Base-by-base conservation (phyloP, 495 filamentous ascomycete species). In the Aspergillus olivimuriae region DNA sequence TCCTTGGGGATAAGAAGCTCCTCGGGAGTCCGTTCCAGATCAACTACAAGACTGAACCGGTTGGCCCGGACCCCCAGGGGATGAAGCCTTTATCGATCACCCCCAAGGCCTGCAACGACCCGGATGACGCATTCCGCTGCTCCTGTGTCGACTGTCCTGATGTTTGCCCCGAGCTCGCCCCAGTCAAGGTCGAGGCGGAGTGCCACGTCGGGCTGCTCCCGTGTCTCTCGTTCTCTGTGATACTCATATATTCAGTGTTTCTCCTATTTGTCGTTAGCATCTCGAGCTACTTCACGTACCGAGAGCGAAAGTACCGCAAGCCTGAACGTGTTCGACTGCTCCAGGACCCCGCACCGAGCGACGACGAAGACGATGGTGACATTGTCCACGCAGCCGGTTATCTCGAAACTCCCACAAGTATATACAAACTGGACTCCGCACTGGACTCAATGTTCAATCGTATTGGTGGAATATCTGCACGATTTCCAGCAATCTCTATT, bases 1-100 rank as follows among this genome's bases (percentile, higher is more conserved):
- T 95, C 57, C 64, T 98, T n/a, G 92, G 92, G 9, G 80, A 94
- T 51, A 85, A 94, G 72, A 90, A 89, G 57, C 73, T 91, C 12
- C 55, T 80, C 12, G 94, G 92, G 6, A 95, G 89, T 39, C 92
- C 92, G 1, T 97, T 98, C 65, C 94, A 97, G 68, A 92, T 98
- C 64, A 87, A 98, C 69, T 98, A 91, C 56, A 84, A 83, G 8
- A 71, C 70, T 2, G 61, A 74, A 15, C 74, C 85, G 4, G 65
- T 58, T 16, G 60, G 58, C 15, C 47, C 60, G 23, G 80, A 86
- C 42, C 62, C 72, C 0, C 56, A 65, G 8, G 63, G 68, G 17
- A 92, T 95, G 86, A 50, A 71, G 17, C 68, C 87, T 7, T 62
- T 78, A 51, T 57, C 82, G 17, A 78, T 85, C 54, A 74, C 55